phyloP scores from a whole-genome alignment of 495 filamentous ascomycete species.

The Cercophora scortea region DNA sequence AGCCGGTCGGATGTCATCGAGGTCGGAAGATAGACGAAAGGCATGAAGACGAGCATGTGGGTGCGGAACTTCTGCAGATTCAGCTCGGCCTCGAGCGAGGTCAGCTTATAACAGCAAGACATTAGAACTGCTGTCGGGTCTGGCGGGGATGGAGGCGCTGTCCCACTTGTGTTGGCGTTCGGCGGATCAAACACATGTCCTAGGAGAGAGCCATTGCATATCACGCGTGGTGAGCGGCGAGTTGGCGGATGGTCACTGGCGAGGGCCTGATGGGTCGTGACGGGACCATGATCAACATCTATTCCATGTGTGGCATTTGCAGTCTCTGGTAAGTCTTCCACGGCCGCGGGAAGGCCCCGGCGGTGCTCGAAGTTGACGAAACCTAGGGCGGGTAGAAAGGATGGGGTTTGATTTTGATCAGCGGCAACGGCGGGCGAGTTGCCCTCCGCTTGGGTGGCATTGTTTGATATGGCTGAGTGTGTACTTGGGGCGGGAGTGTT shows the following conservation, averaged over 20 bases:
- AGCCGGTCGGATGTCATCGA: slow-evolving; percentile 39
- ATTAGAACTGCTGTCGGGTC: slow-evolving; percentile 2
- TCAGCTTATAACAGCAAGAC: slow-evolving; percentile 11
- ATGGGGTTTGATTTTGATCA: no score
- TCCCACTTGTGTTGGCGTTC: background rate
- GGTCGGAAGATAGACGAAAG: slow-evolving; percentile 31
- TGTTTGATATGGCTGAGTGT: slow-evolving; percentile 1
- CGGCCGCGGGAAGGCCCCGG: no score
- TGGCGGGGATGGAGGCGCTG: background rate
- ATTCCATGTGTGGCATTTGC: no score
- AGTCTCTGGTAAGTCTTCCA: no score
- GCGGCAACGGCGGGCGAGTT: slow-evolving; percentile 2
- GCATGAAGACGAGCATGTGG: slow-evolving; percentile 25
- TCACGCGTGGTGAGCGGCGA: no score
- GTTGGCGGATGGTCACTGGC: no score
- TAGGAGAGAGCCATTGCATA: no score
- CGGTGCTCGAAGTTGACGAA: no score
- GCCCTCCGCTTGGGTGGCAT: slow-evolving; percentile 1
- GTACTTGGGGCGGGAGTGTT: slow-evolving; percentile 4
- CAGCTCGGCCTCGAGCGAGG: slow-evolving; percentile 21
- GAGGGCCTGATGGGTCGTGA: no score
- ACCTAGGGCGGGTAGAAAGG: no score
- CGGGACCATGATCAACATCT: no score
- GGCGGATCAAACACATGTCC: background rate
- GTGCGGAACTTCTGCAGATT: slow-evolving; percentile 22